These are phyloP conservation scores for Cercospora janseana DNA, from an alignment of 2,329 filamentous ascomycete genomes.

Conservation along the genomic window DNA sequence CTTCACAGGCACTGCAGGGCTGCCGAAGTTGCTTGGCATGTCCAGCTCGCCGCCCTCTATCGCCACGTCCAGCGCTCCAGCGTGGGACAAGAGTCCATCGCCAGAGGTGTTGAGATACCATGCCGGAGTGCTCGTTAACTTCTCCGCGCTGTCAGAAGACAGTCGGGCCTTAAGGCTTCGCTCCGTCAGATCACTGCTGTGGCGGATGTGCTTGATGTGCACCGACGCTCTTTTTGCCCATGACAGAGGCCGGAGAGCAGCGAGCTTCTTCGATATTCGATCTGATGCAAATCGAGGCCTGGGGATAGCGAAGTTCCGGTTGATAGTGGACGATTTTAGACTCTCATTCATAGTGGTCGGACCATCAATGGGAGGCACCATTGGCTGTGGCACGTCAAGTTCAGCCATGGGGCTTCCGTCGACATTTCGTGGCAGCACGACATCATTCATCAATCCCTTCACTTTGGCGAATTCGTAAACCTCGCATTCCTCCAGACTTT, in stretches of 20 bases:
- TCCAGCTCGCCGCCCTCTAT: conserved; percentile 2
- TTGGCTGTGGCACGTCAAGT: conserved; percentile 4
- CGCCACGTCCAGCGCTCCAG: not conserved
- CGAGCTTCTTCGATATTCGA: conserved; percentile 5
- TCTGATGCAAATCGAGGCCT: not conserved
- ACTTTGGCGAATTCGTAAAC: conserved; percentile 6
- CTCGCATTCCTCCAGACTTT: not conserved
- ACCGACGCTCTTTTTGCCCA: conserved; percentile 8
- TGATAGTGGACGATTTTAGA: no score
- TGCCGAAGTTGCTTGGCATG: conserved; percentile 2
- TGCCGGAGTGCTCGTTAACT: not conserved
- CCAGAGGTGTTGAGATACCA: not conserved
- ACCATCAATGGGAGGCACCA: no score
- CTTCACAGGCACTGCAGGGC: conserved; percentile 1
- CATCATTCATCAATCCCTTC: conserved; percentile 8
- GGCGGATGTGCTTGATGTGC: conserved; percentile 2
- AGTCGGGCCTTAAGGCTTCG: not conserved
- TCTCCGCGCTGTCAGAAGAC: not conserved
- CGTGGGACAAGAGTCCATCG: not conserved
- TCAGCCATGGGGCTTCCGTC: conserved; percentile 9
- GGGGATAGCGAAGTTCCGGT: not conserved
- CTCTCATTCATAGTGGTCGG: not conserved
- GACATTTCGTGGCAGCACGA: conserved; percentile 7
- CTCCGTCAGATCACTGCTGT: not conserved
- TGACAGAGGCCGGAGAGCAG: conserved; percentile 2